Evolutionary conservation across 768 basidiomycete genomes (phyloP).

Genomic region (Russula virescens): DNA sequence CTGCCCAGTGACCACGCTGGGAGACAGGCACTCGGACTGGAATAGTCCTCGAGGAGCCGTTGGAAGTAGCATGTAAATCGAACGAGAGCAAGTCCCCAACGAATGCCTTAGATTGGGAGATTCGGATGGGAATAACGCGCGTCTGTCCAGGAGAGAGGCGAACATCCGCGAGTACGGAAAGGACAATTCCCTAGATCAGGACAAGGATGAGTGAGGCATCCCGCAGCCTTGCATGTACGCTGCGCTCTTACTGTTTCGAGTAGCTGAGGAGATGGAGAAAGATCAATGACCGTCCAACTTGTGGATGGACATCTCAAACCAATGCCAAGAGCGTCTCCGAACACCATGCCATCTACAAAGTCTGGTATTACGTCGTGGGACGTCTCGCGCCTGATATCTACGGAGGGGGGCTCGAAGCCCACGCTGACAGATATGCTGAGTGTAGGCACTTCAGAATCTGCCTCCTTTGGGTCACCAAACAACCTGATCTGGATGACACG

Average conservation of each 20-base stretch:
- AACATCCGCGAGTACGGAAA: background rate
- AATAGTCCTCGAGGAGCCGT: constrained; percentile 27
- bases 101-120: constrained; percentile 41
- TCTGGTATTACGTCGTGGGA: constrained; percentile 57
- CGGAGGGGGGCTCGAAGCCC: constrained; percentile 33
- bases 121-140: constrained; percentile 48
- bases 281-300: constrained; percentile 41
- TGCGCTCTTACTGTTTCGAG: constrained; percentile 18
- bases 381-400: constrained; percentile 37
- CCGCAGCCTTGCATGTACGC: background rate
- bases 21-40: constrained; percentile 38
- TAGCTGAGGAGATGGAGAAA: constrained; percentile 23
- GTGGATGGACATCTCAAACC: constrained; percentile 47
- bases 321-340: constrained; percentile 66
- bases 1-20: constrained; percentile 42
- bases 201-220: background rate
- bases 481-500: constrained; percentile 55
- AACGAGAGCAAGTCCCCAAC: constrained; percentile 36
- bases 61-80: constrained; percentile 32
- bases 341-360: constrained; percentile 69
- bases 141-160: constrained; percentile 20
- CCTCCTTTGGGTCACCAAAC: constrained; percentile 64
- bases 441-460: constrained; percentile 39
- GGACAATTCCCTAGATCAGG: constrained; percentile 11
- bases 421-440: constrained; percentile 47